phyloP scores from a whole-genome alignment of 768 basidiomycete genomes.

The Mycena floridula region DNA sequence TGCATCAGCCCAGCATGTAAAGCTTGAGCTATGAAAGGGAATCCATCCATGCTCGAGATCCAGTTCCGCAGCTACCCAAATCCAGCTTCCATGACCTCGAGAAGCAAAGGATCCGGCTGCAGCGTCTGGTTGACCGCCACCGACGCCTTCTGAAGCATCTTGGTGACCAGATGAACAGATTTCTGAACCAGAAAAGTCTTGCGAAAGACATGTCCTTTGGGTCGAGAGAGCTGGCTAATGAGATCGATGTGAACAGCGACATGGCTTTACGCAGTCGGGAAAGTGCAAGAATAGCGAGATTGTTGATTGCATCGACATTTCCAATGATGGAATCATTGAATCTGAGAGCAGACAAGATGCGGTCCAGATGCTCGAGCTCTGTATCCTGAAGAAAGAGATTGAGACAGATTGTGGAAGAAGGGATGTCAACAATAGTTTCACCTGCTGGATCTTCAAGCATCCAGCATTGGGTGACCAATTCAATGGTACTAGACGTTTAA shows the following conservation, averaged over 20 bases:
- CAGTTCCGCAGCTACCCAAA: neutral
- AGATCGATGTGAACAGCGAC: neutral
- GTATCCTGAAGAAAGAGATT: neutral
- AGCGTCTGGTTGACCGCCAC: neutral
- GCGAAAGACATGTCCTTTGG: neutral
- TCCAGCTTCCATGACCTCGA: neutral
- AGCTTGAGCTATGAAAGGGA: neutral
- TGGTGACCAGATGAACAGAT: neutral
- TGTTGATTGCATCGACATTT: no score
- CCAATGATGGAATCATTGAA: neutral
- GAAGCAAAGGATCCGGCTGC: neutral
- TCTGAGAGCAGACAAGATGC: neutral
- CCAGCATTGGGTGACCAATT: neutral
- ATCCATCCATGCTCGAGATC: neutral
- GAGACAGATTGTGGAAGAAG: neutral
- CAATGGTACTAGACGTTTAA: neutral
- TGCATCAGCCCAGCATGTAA: neutral
- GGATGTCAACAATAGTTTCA: neutral
- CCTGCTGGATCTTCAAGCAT: neutral
- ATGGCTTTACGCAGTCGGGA: neutral
- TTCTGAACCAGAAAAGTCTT: neutral
- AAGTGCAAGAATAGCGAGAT: neutral
- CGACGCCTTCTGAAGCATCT: neutral
- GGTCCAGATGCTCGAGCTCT: neutral
- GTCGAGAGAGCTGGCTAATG: neutral